Conservation (phyloP, 164 flowering plant genomes). For the Echeveria elegans region DNA sequence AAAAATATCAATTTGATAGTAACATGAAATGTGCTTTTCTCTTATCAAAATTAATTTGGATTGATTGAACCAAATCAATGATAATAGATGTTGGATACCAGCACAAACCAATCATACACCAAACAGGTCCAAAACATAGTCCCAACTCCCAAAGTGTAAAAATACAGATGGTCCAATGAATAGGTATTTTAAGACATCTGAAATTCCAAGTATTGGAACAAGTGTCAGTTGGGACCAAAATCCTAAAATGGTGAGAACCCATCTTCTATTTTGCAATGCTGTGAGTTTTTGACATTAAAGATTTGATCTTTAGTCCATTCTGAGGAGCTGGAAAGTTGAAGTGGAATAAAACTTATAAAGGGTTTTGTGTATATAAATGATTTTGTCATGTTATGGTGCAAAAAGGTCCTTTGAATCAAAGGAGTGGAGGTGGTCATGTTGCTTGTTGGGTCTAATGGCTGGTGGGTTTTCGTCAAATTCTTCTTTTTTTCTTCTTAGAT, state of each 20-base stretch:
- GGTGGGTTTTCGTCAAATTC: neutral
- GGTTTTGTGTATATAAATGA: neutral
- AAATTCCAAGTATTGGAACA: conserved; percentile 5
- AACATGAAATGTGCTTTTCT: no score
- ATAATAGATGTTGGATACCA: neutral
- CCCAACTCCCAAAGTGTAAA: conserved; percentile 4
- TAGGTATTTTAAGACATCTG: neutral
- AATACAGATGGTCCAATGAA: conserved; percentile 3
- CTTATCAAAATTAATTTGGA: neutral
- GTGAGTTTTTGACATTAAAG: neutral
- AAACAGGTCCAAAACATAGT: conserved; percentile 1
- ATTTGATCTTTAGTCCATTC: neutral
- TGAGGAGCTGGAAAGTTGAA: neutral
- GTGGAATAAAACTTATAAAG: neutral
- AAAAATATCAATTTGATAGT: neutral
- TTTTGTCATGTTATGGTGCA: conserved; percentile 4
- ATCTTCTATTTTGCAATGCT: neutral
- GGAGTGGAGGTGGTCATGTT: conserved; percentile 7
- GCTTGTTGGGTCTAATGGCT: conserved; percentile 1
- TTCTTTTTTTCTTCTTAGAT: neutral
- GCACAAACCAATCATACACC: conserved; percentile 3
- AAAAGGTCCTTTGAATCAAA: conserved; percentile 1
- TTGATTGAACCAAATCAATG: neutral
- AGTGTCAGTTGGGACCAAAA: neutral
- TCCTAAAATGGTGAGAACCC: neutral